These are phyloP conservation scores for Phytophthora multivora DNA, from an alignment of 352 stramenopile species.

Conservation along the genomic window DNA sequence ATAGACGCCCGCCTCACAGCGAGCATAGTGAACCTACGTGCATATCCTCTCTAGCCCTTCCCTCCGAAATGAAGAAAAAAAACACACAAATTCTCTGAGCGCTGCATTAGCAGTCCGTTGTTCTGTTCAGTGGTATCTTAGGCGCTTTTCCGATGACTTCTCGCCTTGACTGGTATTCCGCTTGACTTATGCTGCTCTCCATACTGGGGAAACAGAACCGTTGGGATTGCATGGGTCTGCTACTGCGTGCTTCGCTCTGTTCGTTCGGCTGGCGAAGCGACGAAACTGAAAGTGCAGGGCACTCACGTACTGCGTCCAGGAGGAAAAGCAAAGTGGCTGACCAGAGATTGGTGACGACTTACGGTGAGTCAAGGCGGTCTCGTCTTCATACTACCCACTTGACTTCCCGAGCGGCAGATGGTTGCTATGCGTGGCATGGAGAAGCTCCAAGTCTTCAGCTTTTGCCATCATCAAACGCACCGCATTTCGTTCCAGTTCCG, in stretches of 20 bases:
- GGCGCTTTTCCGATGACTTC: not conserved
- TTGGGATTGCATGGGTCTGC: slow-evolving; percentile 10
- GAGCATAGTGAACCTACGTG: no score
- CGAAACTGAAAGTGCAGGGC: slow-evolving; percentile 28
- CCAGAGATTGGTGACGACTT: slow-evolving; percentile 13
- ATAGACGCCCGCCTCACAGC: no score
- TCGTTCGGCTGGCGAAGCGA: slow-evolving; percentile 12
- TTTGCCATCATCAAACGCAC: slow-evolving; percentile 18
- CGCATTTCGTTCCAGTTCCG: slow-evolving; percentile 30
- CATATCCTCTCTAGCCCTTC: no score
- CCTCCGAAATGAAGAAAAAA: no score
- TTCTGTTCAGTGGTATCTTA: no score
- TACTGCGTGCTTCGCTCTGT: slow-evolving; percentile 11
- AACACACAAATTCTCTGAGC: no score
- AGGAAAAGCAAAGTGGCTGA: slow-evolving; percentile 4
- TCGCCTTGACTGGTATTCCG: not conserved
- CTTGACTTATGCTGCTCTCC: slow-evolving; percentile 26
- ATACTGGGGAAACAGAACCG: slow-evolving; percentile 2
- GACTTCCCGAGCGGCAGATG: slow-evolving; percentile 18
- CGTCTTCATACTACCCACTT: slow-evolving; percentile 19
- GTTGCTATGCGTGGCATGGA: not conserved
- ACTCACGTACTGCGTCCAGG: slow-evolving; percentile 22
- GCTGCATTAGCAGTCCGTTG: no score
- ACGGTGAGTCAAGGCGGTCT: slow-evolving; percentile 9
- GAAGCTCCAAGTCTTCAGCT: not conserved